A percentile compares a stretch with the other conserved stretches of the same genome.
Evolutionary conservation across 352 stramenopile genomes (phyloP).

Genomic region (Pythium plurisporium): DNA sequence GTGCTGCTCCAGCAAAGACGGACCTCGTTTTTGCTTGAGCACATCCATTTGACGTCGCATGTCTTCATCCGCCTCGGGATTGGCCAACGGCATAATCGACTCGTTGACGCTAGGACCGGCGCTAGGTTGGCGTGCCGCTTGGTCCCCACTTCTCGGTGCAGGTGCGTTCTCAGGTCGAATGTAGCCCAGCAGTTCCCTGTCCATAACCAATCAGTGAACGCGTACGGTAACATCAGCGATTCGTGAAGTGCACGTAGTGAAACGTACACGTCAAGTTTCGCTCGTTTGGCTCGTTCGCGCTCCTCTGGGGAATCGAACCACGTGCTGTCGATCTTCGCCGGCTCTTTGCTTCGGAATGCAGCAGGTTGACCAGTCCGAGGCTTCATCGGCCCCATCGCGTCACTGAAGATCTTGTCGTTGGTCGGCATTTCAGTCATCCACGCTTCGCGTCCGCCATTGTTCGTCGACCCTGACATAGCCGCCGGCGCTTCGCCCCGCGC

Average conservation of each 20-base stretch:
- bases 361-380: slow-evolving; percentile 45
- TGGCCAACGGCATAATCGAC: slow-evolving; percentile 62
- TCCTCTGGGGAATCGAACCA: slow-evolving; percentile 85
- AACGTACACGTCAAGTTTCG: slow-evolving; percentile 77
- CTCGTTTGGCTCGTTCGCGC: slow-evolving; percentile 67
- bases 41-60: slow-evolving; percentile 71
- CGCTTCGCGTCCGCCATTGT: slow-evolving; percentile 39
- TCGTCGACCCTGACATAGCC: background rate
- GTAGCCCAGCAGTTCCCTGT: slow-evolving; percentile 77
- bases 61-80: slow-evolving; percentile 57
- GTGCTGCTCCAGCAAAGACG: slow-evolving; percentile 75
- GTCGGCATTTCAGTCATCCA: slow-evolving; percentile 88
- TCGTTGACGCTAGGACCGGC: slow-evolving; percentile 38
- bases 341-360: slow-evolving; percentile 71
- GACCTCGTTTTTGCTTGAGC: slow-evolving; percentile 48
- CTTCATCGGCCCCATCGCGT: slow-evolving; percentile 57
- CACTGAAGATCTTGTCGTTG: slow-evolving; percentile 59
- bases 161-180: slow-evolving; percentile 68
- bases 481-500: slow-evolving; percentile 19
- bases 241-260: background rate
- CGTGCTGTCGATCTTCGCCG: slow-evolving; percentile 62
- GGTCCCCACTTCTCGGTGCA: slow-evolving; percentile 3
- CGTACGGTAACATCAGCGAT: background rate
- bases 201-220: background rate
- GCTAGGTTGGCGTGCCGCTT: slow-evolving; percentile 6